Evolutionary conservation across 176 grass and related monocot species (phyloP).

Genomic region (Dactylis glomerata): DNA sequence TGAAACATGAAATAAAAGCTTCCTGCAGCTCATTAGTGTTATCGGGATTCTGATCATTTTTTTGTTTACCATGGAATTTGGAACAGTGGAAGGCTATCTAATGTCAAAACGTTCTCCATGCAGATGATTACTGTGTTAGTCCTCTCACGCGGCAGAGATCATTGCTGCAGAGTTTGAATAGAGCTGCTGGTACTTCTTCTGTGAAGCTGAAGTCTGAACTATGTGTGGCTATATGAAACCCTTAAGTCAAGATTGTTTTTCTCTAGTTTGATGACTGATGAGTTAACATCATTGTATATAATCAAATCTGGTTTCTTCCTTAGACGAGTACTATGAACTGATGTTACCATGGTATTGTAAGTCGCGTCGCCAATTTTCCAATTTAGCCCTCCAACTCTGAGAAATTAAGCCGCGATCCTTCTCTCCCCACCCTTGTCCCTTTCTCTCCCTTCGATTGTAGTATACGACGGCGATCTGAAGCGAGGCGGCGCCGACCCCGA

Average conservation of each 20-base stretch:
- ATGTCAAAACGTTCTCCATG: neutral
- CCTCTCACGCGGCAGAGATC: neutral
- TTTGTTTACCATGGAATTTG: neutral
- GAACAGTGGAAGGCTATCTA: neutral
- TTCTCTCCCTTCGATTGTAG: too few species aligned
- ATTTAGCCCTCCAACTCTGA: too few species aligned
- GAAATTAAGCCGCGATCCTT: too few species aligned
- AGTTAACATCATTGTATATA: neutral
- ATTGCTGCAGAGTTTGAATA: neutral
- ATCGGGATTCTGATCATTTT: neutral
- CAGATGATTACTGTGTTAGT: neutral
- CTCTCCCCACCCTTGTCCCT: too few species aligned
- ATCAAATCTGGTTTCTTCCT: neutral
- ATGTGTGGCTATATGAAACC: neutral
- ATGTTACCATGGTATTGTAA: neutral
- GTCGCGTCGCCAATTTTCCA: too few species aligned
- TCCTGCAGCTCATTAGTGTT: neutral
- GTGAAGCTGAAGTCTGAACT: neutral
- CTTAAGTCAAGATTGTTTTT: neutral
- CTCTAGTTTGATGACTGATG: neutral
- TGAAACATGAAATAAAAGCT: neutral
- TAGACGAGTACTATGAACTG: neutral
- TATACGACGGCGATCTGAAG: too few species aligned
- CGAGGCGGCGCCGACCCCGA: too few species aligned
- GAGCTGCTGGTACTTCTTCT: neutral